Conservation (phyloP, 2,329 filamentous ascomycete species). For the Arthrobotrys conoides region DNA sequence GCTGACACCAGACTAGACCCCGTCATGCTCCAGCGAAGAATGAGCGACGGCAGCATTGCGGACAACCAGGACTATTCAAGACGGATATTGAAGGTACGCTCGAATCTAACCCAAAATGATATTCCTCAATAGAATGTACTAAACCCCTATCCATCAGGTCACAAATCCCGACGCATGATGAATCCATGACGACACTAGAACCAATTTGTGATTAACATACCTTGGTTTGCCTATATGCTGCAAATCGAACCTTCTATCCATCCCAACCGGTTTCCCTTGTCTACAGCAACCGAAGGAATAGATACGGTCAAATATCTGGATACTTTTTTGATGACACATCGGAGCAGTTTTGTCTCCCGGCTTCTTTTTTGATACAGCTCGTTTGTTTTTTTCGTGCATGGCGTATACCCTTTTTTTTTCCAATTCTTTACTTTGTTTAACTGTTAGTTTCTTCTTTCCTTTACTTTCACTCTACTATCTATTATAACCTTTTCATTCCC, state of each 20-base stretch:
- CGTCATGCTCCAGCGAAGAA: constrained; percentile 81
- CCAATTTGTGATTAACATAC: constrained; percentile 47
- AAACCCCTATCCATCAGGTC: constrained; percentile 32
- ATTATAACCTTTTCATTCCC: constrained; percentile 26
- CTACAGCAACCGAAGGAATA: constrained; percentile 29
- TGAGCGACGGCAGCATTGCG: constrained; percentile 95
- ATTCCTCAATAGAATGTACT: background rate
- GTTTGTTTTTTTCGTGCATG: constrained; percentile 53
- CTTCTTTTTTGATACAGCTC: constrained; percentile 42
- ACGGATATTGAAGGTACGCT: constrained; percentile 88
- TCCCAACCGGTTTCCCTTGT: constrained; percentile 14
- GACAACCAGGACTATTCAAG: constrained; percentile 98
- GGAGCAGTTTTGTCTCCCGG: constrained; percentile 40
- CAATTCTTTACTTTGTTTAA: constrained; percentile 25
- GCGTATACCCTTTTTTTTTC: constrained; percentile 58
- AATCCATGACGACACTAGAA: constrained; percentile 33
- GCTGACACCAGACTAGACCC: constrained; percentile 88
- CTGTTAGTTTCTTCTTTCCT: constrained; percentile 16
- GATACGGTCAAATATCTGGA: constrained; percentile 50
- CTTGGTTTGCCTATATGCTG: constrained; percentile 20
- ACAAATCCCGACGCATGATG: constrained; percentile 59
- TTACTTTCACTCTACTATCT: constrained; percentile 23
- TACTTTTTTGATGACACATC: constrained; percentile 54
- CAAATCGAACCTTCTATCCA: constrained; percentile 36
- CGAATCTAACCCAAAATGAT: background rate